Evolutionary conservation across 768 basidiomycete genomes (phyloP), one percentile per base, ranked within the genome.

Genomic region (Pisolithus tinctorius): DNA sequence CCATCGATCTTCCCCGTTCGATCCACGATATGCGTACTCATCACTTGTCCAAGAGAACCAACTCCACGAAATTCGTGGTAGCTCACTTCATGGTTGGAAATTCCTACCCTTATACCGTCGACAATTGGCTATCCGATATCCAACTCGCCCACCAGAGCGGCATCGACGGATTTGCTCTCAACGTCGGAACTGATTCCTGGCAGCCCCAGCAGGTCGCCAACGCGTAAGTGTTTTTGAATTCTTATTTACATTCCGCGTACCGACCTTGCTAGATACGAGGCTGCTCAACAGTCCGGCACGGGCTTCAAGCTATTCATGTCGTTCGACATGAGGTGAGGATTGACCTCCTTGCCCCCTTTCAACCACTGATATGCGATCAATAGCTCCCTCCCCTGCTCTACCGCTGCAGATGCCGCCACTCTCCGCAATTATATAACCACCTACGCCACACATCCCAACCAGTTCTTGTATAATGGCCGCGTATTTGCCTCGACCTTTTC

Each of bases 291-390:
- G 45, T 74, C 74, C 25, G 75, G 72, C 16, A 69, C 77, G 9
- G 70, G 71, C 47, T 88, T 89, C 73, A 82, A 85, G 62, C 69
- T 91, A 46, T 89, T 88, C 68, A 59, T 90, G 53, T 88, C 84
- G 13, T 78, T 90, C 45, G 88, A 91, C 60, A 88, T 88, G 88
- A 70, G 81, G 82, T 85, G 58, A 58, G 74, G 76, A 48, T 23
- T 13, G 45, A 45, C 37, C 3, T 41, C 38, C 4, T 49, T 30
- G 23, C 11, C 43, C n/a, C 4, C 38, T 34, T 45, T 25, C 37
- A 47, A 26, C 55, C 43, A 42, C 44, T 47, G 13, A 39, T 20
- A 26, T 25, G 3, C 17, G 40, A 50, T 25, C 45, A 5, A 27
- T 38, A 84, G 82, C 4, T 77, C 77, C 4, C 64, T 84, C 44